Evolutionary conservation across 2,329 filamentous ascomycete genomes (phyloP).

Genomic region (Moelleriella libera): DNA sequence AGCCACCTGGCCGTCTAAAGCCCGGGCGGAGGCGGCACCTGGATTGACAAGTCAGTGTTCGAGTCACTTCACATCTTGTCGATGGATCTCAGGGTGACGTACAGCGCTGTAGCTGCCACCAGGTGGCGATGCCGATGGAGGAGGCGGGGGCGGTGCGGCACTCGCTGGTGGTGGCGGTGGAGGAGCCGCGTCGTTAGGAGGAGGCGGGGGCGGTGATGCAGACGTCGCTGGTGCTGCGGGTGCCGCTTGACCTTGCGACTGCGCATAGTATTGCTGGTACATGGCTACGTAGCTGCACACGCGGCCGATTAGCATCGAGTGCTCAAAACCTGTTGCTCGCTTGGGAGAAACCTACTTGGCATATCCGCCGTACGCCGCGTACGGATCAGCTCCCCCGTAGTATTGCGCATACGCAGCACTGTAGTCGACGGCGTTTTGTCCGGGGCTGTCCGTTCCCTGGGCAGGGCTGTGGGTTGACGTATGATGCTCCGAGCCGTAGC

Average conservation of each 20-base stretch:
- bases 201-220: conserved; percentile 45
- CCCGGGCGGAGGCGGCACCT: conserved; percentile 44
- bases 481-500: conserved; percentile 12
- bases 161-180: conserved; percentile 38
- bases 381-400: conserved; percentile 64
- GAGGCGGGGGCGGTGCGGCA: conserved; percentile 36
- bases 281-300: conserved; percentile 45
- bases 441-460: conserved; percentile 13
- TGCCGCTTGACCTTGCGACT: conserved; percentile 30
- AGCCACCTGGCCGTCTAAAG: conserved; percentile 17
- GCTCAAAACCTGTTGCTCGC: not conserved
- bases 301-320: conserved; percentile 8
- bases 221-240: conserved; percentile 29
- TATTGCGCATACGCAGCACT: conserved; percentile 74
- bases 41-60: not conserved
- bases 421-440: conserved; percentile 40
- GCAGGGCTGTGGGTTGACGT: conserved; percentile 21
- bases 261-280: conserved; percentile 58
- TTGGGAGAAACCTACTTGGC: conserved; percentile 39
- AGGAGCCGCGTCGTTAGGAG: conserved; percentile 44
- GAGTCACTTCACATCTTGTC: not conserved
- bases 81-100: conserved; percentile 17
- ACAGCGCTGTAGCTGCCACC: conserved; percentile 50
- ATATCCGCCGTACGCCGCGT: conserved; percentile 84
- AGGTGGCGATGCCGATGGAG: conserved; percentile 37